These are phyloP conservation scores for Xylaria sp. DNA, from an alignment of 2,329 filamentous ascomycete genomes.

Conservation along the genomic window DNA sequence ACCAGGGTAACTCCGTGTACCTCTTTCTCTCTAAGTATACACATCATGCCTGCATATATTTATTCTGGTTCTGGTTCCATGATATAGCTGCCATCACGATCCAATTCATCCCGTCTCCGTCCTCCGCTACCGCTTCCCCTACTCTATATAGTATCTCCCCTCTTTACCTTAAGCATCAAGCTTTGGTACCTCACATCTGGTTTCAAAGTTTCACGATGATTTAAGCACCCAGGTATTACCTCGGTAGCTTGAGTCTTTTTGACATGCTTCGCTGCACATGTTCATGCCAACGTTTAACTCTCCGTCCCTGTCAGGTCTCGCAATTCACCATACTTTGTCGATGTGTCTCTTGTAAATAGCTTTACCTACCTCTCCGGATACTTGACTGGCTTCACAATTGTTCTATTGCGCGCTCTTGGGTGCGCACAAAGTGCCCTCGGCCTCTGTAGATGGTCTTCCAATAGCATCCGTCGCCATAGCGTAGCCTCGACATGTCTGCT, in stretches of 20 bases:
- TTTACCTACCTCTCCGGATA: conserved; percentile 4
- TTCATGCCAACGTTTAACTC: conserved; percentile 8
- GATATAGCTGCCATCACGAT: conserved; percentile 27
- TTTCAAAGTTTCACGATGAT: conserved; percentile 4
- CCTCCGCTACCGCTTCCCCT: conserved; percentile 11
- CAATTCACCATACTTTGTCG: conserved; percentile 8
- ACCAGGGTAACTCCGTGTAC: background rate
- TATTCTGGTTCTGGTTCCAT: conserved; percentile 7
- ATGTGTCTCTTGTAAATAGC: conserved; percentile 27
- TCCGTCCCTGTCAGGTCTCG: conserved; percentile 1
- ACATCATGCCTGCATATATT: background rate
- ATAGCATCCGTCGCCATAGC: background rate
- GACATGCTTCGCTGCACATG: conserved; percentile 13
- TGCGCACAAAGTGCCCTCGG: conserved; percentile 4
- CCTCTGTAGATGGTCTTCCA: conserved; percentile 17
- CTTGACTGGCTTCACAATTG: conserved; percentile 1
- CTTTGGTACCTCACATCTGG: conserved; percentile 8
- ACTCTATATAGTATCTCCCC: background rate
- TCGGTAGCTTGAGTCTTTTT: background rate
- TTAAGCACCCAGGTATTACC: background rate
- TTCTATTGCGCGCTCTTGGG: background rate
- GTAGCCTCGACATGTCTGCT: conserved; percentile 56
- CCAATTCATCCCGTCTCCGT: conserved; percentile 7
- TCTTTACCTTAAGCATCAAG: conserved; percentile 9
- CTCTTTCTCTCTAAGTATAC: background rate